Base-by-base conservation (phyloP, 192 early-diverging fungal species). In the Helicostylum pulchrum region DNA sequence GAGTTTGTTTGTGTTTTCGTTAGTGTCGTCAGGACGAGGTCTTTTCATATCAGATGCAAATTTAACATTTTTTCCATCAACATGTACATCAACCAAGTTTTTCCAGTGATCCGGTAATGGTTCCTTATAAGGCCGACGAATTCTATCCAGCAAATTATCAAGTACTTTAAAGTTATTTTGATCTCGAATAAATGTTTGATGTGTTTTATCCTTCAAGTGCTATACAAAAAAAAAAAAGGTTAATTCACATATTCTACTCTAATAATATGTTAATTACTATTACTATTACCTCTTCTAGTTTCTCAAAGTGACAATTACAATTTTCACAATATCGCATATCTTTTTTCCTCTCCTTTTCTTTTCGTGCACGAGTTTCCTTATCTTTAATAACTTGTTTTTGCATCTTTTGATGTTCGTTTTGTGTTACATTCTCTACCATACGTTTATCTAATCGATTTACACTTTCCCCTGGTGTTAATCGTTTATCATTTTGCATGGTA, bases 311-410 rank as follows among this genome's bases (percentile, higher is more conserved):
- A 32, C 31, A 36, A 21, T 62, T 62, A 50, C 61, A 62, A 17
- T 62, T 62, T 20, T 62, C 61, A 21, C 61, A 62, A 5, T 50
- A 62, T 4, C 61, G 31, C 30, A 62, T 19, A 10, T 62, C 61
- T 6, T 62, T 48, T 6, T 11, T 6, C 30, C 11, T 50, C 12
- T 17, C 15, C 11, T 23, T 34, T 15, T 34, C 15, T 2, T n/a
- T 60, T 15, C 43, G 57, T 26, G 23, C 34, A 43, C 19, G 43
- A 20, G 43, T 19, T 30, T 46, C 34, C n/a, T 59, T 31, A 39
- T 58, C 31, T 43, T 36, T 20, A 4, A 15, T 0, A 4, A 21
- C 17, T 52, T 62, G 61, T 42, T 32, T 12, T 36, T 51, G 26
- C 34, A 34, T n/a, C 9, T 39, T 39, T 39, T 39, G 36, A 3